phyloP scores from a whole-genome alignment of 2,329 filamentous ascomycete genomes.

The Fusarium piperis region DNA sequence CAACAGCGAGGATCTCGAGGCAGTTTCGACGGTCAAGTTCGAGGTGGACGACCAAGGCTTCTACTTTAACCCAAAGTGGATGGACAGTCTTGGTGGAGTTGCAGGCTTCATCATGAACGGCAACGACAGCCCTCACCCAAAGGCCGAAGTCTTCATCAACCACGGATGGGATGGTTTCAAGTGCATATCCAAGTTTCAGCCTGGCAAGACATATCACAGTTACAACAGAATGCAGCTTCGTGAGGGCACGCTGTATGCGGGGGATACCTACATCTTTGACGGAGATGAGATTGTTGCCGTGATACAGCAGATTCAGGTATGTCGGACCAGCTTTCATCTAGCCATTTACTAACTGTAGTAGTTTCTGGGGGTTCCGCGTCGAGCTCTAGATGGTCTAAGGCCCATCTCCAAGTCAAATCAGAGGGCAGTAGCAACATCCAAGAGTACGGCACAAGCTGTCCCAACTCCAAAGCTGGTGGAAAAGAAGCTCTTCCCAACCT shows the following conservation, averaged over 20 bases:
- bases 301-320: conserved; percentile 63
- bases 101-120: conserved; percentile 71
- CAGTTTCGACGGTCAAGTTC: conserved; percentile 59
- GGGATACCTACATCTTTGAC: conserved; percentile 67
- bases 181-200: conserved; percentile 46
- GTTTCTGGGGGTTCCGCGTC: conserved; percentile 26
- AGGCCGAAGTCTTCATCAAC: conserved; percentile 69
- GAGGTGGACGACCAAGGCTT: conserved; percentile 56
- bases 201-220: conserved; percentile 59
- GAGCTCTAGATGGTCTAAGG: conserved; percentile 22
- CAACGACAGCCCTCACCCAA: conserved; percentile 55
- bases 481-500: background rate
- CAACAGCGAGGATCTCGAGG: conserved; percentile 35
- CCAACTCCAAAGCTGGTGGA: background rate
- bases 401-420: background rate
- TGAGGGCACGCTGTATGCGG: conserved; percentile 50
- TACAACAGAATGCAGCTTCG: conserved; percentile 68
- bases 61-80: conserved; percentile 67
- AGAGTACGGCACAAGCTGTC: background rate
- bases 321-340: background rate
- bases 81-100: conserved; percentile 68
- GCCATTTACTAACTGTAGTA: background rate
- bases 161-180: conserved; percentile 67
- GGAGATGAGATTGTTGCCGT: conserved; percentile 60
- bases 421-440: background rate